A percentile compares a stretch with the other conserved stretches of the same genome.
These are phyloP conservation scores for Vitis hybrid DNA, from an alignment of 177 flowering plant species.

Conservation along the genomic window DNA sequence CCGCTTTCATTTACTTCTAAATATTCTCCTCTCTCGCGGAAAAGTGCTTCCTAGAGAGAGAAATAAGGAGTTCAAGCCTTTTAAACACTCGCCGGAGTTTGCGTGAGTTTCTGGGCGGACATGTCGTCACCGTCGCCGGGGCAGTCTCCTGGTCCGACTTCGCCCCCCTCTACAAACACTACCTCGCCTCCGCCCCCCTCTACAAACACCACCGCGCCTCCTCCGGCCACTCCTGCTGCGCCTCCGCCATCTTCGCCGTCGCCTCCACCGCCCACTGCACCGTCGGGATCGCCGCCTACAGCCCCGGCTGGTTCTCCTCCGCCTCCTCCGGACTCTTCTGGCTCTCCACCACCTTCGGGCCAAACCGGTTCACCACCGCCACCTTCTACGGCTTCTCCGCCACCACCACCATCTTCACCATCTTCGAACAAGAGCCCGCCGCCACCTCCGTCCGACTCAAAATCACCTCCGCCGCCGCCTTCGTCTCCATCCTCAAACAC, in stretches of 20 bases:
- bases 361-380: slow-evolving; percentile 28
- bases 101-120: neutral
- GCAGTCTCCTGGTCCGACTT: slow-evolving; percentile 18
- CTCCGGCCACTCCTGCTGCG: slow-evolving; percentile 19
- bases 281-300: slow-evolving; percentile 12
- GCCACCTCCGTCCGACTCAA: slow-evolving; percentile 17
- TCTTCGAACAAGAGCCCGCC: slow-evolving; percentile 15
- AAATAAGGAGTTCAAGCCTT: too few species aligned
- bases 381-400: slow-evolving; percentile 5
- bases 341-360: slow-evolving; percentile 27
- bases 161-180: slow-evolving; percentile 21
- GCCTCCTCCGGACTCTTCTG: slow-evolving; percentile 18
- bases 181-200: slow-evolving; percentile 21
- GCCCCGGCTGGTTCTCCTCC: slow-evolving; percentile 13
- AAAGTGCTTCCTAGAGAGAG: too few species aligned
- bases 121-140: slow-evolving; percentile 25
- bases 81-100: too few species aligned
- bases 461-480: slow-evolving; percentile 17
- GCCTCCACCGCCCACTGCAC: slow-evolving; percentile 22
- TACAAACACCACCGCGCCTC: slow-evolving; percentile 4
- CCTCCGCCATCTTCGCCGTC: slow-evolving; percentile 31
- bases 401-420: slow-evolving; percentile 16
- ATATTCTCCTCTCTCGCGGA: too few species aligned
- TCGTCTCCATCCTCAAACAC: slow-evolving; percentile 12
- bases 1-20: too few species aligned